These are phyloP conservation scores for Cutaneotrichosporon cavernicola DNA, from an alignment of 1,284 basidiomycete species.

Conservation along the genomic window DNA sequence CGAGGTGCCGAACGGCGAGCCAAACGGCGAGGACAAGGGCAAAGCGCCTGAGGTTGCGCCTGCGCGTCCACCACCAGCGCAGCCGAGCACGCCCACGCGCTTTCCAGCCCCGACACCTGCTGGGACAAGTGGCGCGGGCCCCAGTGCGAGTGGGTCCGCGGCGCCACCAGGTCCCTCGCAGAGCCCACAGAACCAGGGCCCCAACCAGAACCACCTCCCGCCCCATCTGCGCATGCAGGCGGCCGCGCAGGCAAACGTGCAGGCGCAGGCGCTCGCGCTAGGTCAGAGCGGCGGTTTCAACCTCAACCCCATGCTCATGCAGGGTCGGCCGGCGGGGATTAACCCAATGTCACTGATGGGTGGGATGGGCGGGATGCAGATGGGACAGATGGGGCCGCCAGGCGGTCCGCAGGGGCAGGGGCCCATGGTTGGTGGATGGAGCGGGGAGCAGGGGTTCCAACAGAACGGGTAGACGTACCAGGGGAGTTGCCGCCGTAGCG, in stretches of 20 bases:
- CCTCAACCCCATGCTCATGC: slow-evolving; percentile 14
- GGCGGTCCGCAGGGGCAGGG: not conserved
- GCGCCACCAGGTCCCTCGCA: slow-evolving; percentile 1
- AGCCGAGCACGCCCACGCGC: not conserved
- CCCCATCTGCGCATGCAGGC: slow-evolving; percentile 5
- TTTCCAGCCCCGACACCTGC: not conserved
- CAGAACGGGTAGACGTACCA: not conserved
- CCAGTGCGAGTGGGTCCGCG: not conserved
- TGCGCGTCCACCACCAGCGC: not conserved
- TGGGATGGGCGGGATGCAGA: slow-evolving; percentile 5
- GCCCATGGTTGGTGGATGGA: slow-evolving; percentile 9
- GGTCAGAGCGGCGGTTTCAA: slow-evolving; percentile 12
- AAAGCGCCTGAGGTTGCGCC: slow-evolving; percentile 6
- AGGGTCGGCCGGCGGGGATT: slow-evolving; percentile 1
- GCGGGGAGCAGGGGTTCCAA: slow-evolving; percentile 7
- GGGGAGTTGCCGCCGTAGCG: not conserved
- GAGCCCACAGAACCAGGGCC: not conserved
- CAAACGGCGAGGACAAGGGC: slow-evolving; percentile 9
- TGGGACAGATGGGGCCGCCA: slow-evolving; percentile 4
- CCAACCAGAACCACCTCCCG: slow-evolving; percentile 2
- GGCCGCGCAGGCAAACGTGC: slow-evolving; percentile 14
- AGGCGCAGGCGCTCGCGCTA: slow-evolving; percentile 19
- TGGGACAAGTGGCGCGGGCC: not conserved
- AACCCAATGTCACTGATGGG: slow-evolving; percentile 4
- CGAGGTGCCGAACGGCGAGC: slow-evolving; percentile 10